Evolutionary conservation across 164 flowering plant species (phyloP), one percentile per base, ranked within the genome.

Genomic region (Macadamia integrifolia): DNA sequence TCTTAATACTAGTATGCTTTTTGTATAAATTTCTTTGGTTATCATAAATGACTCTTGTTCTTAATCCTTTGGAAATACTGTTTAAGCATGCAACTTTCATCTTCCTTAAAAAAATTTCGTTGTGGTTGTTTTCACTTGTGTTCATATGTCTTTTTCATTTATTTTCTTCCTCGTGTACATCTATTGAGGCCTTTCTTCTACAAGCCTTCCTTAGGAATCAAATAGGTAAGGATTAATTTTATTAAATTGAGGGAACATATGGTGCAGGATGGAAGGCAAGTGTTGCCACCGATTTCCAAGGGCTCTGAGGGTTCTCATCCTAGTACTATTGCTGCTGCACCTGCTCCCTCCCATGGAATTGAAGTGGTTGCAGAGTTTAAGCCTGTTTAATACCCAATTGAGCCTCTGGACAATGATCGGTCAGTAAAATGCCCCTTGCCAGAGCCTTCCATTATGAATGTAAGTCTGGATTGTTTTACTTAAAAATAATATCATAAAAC

Each of bases 381-480:
- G 77, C 98, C 97, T 9, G 88, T 92, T 53, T 97, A 90, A 64
- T 90, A 87, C 71, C 98, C 97, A 8, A 63, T 77, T 23, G 97
- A 94, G 77, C 98, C 98, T 76, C 77, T 86, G 57, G 87, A 88
- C 76, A 82, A 77, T 81, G 97, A 92, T 75, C 83, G 44, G 63
- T 97, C 98, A 44, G 83, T 94, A 59, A 88, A 83, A 64, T 94
- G 98, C 69, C 98, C 98, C 5, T 70, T 86, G 53, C 97, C 98
- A 2, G 98, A 94, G 70, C 97, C 96, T 60, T 92, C 98, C 29
- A 90, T 94, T 74, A 87, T 91, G 0, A 90, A 94, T 80, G 98
- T 94, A 82, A 87, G 97, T 40, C 65, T 52, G 23, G 60, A 49
- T 12, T 60, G 11, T 14, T 61, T 72, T 44, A 56, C 60, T 58